Percentiles rank a stretch among this genome's conserved stretches.
Conservation (phyloP, 2,329 filamentous ascomycete species). For the Alternaria alternata region DNA sequence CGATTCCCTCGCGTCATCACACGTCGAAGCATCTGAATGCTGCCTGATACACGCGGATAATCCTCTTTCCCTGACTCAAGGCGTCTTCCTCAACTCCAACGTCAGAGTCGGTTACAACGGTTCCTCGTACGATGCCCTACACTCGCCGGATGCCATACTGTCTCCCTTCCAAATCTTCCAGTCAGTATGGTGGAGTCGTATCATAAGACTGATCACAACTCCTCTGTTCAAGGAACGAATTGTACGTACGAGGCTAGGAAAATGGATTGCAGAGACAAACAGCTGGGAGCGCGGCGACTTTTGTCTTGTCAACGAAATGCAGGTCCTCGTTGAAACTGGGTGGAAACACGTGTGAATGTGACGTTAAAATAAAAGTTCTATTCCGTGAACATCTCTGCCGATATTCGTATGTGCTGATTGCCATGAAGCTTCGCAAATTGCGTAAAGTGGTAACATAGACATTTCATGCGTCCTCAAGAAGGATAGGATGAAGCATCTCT, state of each 20-base stretch:
- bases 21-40: constrained; percentile 81
- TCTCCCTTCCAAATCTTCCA: constrained; percentile 20
- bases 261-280: constrained; percentile 17
- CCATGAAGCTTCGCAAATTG: neutral
- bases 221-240: constrained; percentile 19
- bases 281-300: constrained; percentile 37
- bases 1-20: constrained; percentile 66
- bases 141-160: constrained; percentile 14
- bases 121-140: constrained; percentile 33
- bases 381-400: neutral
- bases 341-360: constrained; percentile 47
- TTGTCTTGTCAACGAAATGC: constrained; percentile 53
- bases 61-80: constrained; percentile 59
- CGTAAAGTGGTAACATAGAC: neutral
- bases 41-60: constrained; percentile 81
- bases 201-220: constrained; percentile 20
- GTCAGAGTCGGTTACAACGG: constrained; percentile 72
- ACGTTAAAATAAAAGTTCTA: neutral
- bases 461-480: neutral
- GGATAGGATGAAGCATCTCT: neutral
- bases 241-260: constrained; percentile 15
- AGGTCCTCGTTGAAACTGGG: constrained; percentile 46
- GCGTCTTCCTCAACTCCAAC: constrained; percentile 73
- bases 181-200: constrained; percentile 22
- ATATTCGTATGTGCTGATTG: neutral